A percentile compares a stretch with the other conserved stretches of the same genome.
phyloP scores from a whole-genome alignment of 768 basidiomycete genomes.

The Termitomyces sp. region DNA sequence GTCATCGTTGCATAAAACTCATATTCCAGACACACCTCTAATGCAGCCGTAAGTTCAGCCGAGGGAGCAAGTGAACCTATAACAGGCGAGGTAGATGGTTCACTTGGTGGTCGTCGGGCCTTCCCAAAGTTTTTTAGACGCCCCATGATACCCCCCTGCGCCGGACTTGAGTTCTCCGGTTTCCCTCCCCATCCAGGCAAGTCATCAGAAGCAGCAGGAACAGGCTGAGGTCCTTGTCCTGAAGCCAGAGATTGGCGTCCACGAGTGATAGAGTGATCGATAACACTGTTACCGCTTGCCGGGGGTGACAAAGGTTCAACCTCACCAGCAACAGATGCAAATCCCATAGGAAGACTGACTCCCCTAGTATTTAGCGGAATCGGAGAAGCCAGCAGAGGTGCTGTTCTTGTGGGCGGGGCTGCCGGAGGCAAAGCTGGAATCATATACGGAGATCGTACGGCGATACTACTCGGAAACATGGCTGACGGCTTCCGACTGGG shows the following conservation, averaged over 20 bases:
- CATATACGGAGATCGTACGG: slow-evolving; percentile 65
- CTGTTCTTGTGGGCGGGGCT: slow-evolving; percentile 39
- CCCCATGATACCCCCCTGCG: slow-evolving; percentile 71
- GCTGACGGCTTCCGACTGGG: slow-evolving; percentile 15
- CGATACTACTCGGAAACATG: slow-evolving; percentile 32
- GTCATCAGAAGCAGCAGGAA: slow-evolving; percentile 41
- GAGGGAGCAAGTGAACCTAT: slow-evolving; percentile 20
- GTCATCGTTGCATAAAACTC: neutral
- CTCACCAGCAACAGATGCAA: slow-evolving; percentile 34
- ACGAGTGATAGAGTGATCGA: slow-evolving; percentile 54
- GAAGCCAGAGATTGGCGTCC: slow-evolving; percentile 43
- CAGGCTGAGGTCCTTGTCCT: slow-evolving; percentile 22
- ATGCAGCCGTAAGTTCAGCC: slow-evolving; percentile 20
- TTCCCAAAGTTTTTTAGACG: slow-evolving; percentile 75
- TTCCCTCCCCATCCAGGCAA: slow-evolving; percentile 42
- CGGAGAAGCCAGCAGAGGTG: slow-evolving; percentile 58
- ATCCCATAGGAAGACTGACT: slow-evolving; percentile 24
- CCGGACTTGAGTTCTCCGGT: slow-evolving; percentile 41
- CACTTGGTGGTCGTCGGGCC: slow-evolving; percentile 35
- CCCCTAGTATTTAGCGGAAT: slow-evolving; percentile 43
- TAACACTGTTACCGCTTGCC: slow-evolving; percentile 18
- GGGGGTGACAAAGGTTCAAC: slow-evolving; percentile 16
- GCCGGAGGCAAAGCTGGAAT: slow-evolving; percentile 60
- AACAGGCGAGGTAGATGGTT: slow-evolving; percentile 24
- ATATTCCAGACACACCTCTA: slow-evolving; percentile 15